Evolutionary conservation across 805 yeast genomes (phyloP), one percentile per base, ranked within the genome.

Genomic region (Sugiyamaella valdiviana): DNA sequence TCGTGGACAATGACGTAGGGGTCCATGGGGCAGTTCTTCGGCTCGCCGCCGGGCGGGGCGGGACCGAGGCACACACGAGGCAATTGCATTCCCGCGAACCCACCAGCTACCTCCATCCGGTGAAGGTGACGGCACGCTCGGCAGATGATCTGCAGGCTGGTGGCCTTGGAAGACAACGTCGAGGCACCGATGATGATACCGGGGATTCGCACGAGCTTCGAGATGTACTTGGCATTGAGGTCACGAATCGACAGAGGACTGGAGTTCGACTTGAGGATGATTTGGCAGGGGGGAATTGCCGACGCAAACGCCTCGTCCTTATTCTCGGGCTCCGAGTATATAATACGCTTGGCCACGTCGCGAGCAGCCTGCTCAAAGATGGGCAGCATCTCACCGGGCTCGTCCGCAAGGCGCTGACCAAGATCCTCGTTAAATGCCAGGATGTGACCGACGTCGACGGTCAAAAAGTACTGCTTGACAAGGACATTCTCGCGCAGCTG

Each of bases 1-100:
- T 93, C 98, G 67, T 93, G 99, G 24, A 87, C 89, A 51, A 93
- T 85, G 35, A 86, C 78, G 60, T 89, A 93, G 2, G 99, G 99
- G 58, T 91, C 96, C 12, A 82, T 79, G 1, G 96, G 95, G 70
- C 99, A 93, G 51, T 70, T 76, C 50, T 78, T 79, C 39, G 62
- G 62, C 23, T 71, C 75, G 10, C 63, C 66, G 24, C 60, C 63
- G 41, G 77, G 79, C 3, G 78, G 72, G 1, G 68, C 64, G 2
- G 79, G 74, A 5, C 79, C 75, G 58, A 74, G 79, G 67, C 96
- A 88, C 37, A 61, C 64, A 24, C 77, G 76, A 12, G 96, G 96
- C 54, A 85, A 70, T 46, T 70, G 76, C 17, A 85, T 72, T 12
- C 78, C 77, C 15, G 95, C 85, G 57, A 88, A 84, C 2, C 90